Evolutionary conservation across 208 protist genomes (phyloP).

Genomic region (Trichomonas tenax): DNA sequence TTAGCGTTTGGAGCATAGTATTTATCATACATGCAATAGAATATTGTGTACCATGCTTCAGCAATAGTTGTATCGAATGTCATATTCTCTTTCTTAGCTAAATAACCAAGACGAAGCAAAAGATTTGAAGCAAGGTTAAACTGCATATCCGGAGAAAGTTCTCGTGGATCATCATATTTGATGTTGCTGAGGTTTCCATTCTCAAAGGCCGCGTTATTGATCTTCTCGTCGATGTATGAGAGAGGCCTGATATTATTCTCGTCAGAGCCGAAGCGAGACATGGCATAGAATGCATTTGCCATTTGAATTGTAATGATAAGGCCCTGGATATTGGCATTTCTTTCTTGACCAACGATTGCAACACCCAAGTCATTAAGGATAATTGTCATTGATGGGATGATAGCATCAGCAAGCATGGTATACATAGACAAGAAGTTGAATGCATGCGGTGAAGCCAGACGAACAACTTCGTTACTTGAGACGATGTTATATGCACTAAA

Average conservation of each 20-base stretch:
- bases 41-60: neutral
- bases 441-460: neutral
- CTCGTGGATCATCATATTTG: neutral
- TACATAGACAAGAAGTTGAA: neutral
- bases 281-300: neutral
- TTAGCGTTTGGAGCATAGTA: neutral
- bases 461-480: neutral
- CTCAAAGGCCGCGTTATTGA: neutral
- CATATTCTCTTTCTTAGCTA: neutral
- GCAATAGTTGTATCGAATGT: neutral
- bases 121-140: neutral
- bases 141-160: neutral
- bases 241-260: neutral
- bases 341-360: neutral
- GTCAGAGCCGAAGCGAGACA: neutral
- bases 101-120: neutral
- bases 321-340: neutral
- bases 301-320: neutral
- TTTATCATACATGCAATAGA: neutral
- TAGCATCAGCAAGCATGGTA: neutral
- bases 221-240: neutral
- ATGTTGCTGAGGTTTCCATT: neutral
- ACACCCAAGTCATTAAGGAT: neutral
- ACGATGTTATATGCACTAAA: neutral
- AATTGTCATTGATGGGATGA: neutral